These are phyloP conservation scores for Lodderomyces metapsilosis DNA, from an alignment of 1,139 yeast species.

Conservation along the genomic window DNA sequence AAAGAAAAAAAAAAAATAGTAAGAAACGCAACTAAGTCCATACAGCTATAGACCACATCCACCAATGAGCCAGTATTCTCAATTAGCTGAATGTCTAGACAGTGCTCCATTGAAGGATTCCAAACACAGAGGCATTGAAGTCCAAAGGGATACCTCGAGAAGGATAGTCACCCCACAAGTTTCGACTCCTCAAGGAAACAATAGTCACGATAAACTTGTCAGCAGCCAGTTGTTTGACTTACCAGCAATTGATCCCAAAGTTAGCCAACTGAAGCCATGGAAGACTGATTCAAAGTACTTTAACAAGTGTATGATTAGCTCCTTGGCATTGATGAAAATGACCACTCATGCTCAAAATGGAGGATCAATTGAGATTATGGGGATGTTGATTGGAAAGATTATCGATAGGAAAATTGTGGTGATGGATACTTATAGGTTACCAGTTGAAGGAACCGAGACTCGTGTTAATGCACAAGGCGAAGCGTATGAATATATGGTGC, in stretches of 20 bases:
- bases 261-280: constrained; percentile 36
- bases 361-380: constrained; percentile 93
- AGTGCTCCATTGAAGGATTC: not conserved
- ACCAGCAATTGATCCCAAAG: constrained; percentile 13
- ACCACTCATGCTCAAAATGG: constrained; percentile 80
- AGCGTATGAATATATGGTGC: constrained; percentile 93
- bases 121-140: not conserved
- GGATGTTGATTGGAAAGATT: constrained; percentile 83
- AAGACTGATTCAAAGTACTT: constrained; percentile 56
- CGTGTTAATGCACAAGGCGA: constrained; percentile 93
- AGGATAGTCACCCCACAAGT: not conserved
- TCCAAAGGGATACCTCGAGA: not conserved
- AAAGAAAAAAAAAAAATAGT: not conserved
- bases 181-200: not conserved
- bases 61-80: not conserved
- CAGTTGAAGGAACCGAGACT: constrained; percentile 95
- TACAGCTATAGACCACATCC: not conserved
- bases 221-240: constrained; percentile 9
- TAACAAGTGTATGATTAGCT: constrained; percentile 63
- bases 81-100: not conserved
- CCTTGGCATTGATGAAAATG: constrained; percentile 79
- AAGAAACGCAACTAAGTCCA: too few species aligned
- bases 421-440: constrained; percentile 80
- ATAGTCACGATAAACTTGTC: not conserved
- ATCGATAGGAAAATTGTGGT: constrained; percentile 60